These are phyloP conservation scores for Oryza coarctata DNA, from an alignment of 176 grass and related monocot species.

Conservation along the genomic window DNA sequence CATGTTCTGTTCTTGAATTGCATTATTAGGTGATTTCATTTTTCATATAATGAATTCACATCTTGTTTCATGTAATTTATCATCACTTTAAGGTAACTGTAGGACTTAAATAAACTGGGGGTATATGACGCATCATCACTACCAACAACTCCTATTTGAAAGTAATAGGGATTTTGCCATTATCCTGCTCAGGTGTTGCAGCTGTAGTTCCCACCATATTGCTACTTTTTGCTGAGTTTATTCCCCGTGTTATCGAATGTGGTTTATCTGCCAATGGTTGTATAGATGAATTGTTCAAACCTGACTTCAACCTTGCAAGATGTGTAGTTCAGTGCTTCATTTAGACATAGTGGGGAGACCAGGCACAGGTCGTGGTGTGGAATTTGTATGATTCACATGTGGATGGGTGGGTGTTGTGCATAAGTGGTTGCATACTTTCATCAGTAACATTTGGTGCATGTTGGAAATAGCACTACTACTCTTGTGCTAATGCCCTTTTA, in stretches of 20 bases:
- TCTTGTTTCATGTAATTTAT: background rate
- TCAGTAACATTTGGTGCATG: too few relatives aligned
- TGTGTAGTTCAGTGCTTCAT: background rate
- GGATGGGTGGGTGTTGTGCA: background rate
- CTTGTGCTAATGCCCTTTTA: too few relatives aligned
- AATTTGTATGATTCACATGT: background rate
- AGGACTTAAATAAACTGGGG: background rate
- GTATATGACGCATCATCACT: background rate
- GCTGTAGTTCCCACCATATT: background rate
- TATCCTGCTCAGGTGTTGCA: constrained; percentile 17
- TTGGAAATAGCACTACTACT: too few relatives aligned
- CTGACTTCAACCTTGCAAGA: background rate
- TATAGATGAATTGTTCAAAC: background rate
- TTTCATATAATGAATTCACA: background rate
- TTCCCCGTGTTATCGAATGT: background rate
- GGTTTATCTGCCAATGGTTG: background rate
- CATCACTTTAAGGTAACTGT: background rate
- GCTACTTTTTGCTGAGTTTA: background rate
- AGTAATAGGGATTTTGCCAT: background rate
- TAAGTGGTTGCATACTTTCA: background rate
- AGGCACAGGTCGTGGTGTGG: background rate
- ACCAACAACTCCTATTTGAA: background rate
- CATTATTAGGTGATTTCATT: background rate
- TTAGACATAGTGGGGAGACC: too few relatives aligned
- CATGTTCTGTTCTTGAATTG: constrained; percentile 27